phyloP scores from a whole-genome alignment of 495 filamentous ascomycete genomes.

The Glutinoglossum americanum region DNA sequence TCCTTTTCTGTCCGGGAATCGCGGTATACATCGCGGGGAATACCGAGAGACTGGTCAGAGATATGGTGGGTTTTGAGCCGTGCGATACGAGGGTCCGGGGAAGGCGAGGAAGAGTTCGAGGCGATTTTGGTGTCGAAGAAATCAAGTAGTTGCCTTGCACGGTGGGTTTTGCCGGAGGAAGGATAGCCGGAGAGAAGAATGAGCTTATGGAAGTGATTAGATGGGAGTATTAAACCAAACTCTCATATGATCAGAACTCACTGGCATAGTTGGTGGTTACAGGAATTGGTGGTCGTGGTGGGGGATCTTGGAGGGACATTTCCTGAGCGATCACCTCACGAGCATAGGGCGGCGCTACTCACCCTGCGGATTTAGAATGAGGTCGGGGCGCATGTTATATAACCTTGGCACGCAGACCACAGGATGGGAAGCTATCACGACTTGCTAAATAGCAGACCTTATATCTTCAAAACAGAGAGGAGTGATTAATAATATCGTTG shows the following conservation, averaged over 20 bases:
- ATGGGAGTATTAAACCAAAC: background rate
- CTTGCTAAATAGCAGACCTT: too few species aligned
- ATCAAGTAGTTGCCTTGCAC: constrained; percentile 52
- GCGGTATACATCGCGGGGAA: constrained; percentile 41
- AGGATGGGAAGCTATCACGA: too few species aligned
- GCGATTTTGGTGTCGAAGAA: constrained; percentile 38
- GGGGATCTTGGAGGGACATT: background rate
- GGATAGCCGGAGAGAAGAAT: constrained; percentile 86
- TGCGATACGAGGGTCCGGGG: constrained; percentile 26
- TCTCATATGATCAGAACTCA: background rate
- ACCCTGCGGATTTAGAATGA: too few species aligned
- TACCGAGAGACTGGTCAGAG: constrained; percentile 40
- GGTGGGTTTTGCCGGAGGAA: constrained; percentile 77
- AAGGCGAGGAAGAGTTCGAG: constrained; percentile 14
- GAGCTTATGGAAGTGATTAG: constrained; percentile 31
- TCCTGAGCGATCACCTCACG: too few species aligned
- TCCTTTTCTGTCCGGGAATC: constrained; percentile 66
- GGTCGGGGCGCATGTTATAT: too few species aligned
- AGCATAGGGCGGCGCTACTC: too few species aligned
- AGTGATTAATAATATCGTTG: too few species aligned
- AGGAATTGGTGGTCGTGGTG: background rate
- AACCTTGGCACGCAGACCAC: too few species aligned
- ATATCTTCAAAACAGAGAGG: too few species aligned
- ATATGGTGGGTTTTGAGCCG: constrained; percentile 43
- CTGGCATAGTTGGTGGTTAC: background rate